Evolutionary conservation across 2,329 filamentous ascomycete genomes (phyloP), one percentile per base, ranked within the genome.

Genomic region (Fusarium penzigii): DNA sequence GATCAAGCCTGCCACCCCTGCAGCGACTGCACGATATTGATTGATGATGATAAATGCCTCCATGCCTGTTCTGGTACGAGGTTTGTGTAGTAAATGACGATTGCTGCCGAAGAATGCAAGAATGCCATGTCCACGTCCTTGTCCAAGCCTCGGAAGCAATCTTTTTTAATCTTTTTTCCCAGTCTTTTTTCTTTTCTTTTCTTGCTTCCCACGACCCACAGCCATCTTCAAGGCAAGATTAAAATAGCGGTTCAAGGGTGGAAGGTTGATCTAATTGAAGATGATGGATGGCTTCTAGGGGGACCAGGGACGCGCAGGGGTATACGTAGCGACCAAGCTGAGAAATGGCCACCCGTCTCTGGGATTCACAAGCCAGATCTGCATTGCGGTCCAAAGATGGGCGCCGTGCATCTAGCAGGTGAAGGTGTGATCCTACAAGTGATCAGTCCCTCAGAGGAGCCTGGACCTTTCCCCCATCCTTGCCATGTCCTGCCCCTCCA

Each of bases 381-480:
- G 29, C 43, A 32, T 10, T 32, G 29, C 47, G 43, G 29, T 42
- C 42, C 29, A 20, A 39, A 32, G 13, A 25, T n/a, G 51, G 38
- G 32, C 29, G 39, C 44, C 52, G 60, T 65, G 20, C 29, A 7
- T 17, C 25, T 55, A 63, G 53, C 14, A 44, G 20, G 17, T 29
- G 39, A 57, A 60, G 12, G 58, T 61, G 34, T n/a, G 38, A 39
- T 10, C n/a, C 57, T 45, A 40, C 47, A 7, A 46, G 49, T 40
- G 56, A 54, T 41, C 44, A 29, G 39, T 51, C 47, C 55, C 54
- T 56, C 55, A 7, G 4, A 55, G 58, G 53, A 53, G 55, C 52
- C 58, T 43, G 52, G 59, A 51, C 53, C 20, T 42, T 56, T 25
- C 20, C 20, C 7, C 7, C 7, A 25, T 25, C 20, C 20, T 25